Base-by-base conservation (phyloP, 176 grass and related monocot genomes). In the Microstegium vimineum region DNA sequence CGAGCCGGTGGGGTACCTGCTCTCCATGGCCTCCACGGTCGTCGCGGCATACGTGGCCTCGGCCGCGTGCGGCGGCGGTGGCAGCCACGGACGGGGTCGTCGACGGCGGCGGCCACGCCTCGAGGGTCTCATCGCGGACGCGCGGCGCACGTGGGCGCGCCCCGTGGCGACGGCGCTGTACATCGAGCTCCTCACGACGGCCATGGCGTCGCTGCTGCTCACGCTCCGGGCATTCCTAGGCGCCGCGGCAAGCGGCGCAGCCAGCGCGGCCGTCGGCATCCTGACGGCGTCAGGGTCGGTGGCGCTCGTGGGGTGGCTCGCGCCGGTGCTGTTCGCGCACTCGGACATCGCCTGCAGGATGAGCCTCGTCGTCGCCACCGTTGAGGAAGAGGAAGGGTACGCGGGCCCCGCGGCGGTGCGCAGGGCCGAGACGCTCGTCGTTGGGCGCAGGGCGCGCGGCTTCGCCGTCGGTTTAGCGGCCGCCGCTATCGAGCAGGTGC, bases 331-430 rank as follows among this genome's bases (percentile, higher is more conserved):
- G 63, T 87, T 84, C 52, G 70, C 81, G 69, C 78, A 90, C 81
- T 87, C 89, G 17, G 84, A 90, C 75, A 87, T 87, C 62, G 69
- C 84, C 2, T 87, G 84, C 80, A 75, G 62, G 80, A 30, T 84
- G 62, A 71, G 84, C 80, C 47, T 90, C 26, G 31, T 83, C 25
- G 88, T 76, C 3, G 68, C 84, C 7, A 63, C 57, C 14, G 31
- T 18, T 4, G 46, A 49, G 17, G 17, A 51, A 5, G 84, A 90
- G 66, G 70, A 90, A 0, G 70, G 81, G 10, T 37, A 28, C 62
- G 32, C 17, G 11, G 89, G 88, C 28, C 25, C 64, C 31, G 25
- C 64, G 3, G 89, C 89, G 0, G 77, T 85, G n/a, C 65, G 18
- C 27, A 70, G 74, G 65, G 75, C 83, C 30, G 66, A 79, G 40